These are phyloP conservation scores for Cryphonectria parasitica DNA, from an alignment of 2,329 filamentous ascomycete genomes.

Conservation along the genomic window DNA sequence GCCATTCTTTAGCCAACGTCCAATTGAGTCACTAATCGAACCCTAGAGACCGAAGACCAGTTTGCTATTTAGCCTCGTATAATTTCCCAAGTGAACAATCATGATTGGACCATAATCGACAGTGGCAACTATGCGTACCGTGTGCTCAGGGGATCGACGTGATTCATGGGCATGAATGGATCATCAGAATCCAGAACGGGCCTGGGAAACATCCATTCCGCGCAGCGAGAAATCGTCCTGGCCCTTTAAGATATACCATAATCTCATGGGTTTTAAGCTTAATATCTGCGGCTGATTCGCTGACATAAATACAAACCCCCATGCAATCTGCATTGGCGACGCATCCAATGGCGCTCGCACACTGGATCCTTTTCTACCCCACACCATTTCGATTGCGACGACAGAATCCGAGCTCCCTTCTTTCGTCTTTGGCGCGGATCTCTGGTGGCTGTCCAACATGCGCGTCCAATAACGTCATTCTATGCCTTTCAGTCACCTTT, in stretches of 20 bases:
- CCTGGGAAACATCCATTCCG: neutral
- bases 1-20: neutral
- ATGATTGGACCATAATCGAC: neutral
- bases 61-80: neutral
- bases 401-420: neutral
- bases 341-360: neutral
- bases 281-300: neutral
- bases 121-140: neutral
- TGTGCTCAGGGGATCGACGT: neutral
- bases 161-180: neutral
- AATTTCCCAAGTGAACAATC: neutral
- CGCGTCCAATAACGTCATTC: neutral
- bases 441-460: neutral
- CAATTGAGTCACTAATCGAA: neutral
- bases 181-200: neutral
- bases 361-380: neutral
- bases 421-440: neutral
- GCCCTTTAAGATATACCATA: neutral
- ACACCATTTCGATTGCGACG: neutral
- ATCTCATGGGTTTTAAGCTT: neutral
- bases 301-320: neutral
- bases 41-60: neutral
- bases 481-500: neutral
- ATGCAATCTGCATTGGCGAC: neutral
- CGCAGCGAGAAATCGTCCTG: neutral